phyloP scores from a whole-genome alignment of 371 early-diverging fungal genomes.

The Globomyces sp. region DNA sequence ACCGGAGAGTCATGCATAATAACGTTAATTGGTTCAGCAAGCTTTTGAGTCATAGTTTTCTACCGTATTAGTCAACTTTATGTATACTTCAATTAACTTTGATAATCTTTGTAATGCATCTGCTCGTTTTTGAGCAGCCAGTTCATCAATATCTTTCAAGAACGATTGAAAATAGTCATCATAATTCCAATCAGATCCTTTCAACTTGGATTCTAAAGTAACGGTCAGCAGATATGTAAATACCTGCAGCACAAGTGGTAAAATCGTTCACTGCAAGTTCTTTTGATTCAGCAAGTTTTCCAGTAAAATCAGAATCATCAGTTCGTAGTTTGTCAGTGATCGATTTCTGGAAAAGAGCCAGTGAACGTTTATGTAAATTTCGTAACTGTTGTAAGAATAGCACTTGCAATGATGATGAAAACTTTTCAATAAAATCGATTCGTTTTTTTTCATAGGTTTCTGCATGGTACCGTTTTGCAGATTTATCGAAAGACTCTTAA shows the following conservation, averaged over 20 bases:
- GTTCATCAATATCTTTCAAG: conserved; percentile 62
- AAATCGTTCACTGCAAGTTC: conserved; percentile 41
- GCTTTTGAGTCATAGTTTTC: conserved; percentile 57
- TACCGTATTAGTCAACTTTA: conserved; percentile 53
- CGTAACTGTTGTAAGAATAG: conserved; percentile 82
- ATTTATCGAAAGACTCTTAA: conserved; percentile 69
- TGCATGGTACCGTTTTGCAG: conserved; percentile 87
- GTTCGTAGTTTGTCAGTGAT: conserved; percentile 36
- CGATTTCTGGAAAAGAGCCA: conserved; percentile 59
- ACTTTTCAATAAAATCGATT: conserved; percentile 68
- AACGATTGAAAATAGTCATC: conserved; percentile 65
- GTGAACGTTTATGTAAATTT: conserved; percentile 73
- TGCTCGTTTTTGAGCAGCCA: conserved; percentile 62
- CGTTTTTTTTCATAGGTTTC: conserved; percentile 88
- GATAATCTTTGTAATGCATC: conserved; percentile 79
- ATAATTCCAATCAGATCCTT: conserved; percentile 77
- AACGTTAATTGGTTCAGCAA: conserved; percentile 70
- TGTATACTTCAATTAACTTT: conserved; percentile 55
- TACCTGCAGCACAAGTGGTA: background rate
- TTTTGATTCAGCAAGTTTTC: conserved; percentile 44
- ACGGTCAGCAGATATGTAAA: background rate
- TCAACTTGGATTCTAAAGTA: conserved; percentile 37
- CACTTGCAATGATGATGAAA: conserved; percentile 74
- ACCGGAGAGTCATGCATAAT: conserved; percentile 64
- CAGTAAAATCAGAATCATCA: conserved; percentile 54